Evolutionary conservation across 208 protist genomes (phyloP).

Genomic region (Acanthamoeba rhysodes): DNA sequence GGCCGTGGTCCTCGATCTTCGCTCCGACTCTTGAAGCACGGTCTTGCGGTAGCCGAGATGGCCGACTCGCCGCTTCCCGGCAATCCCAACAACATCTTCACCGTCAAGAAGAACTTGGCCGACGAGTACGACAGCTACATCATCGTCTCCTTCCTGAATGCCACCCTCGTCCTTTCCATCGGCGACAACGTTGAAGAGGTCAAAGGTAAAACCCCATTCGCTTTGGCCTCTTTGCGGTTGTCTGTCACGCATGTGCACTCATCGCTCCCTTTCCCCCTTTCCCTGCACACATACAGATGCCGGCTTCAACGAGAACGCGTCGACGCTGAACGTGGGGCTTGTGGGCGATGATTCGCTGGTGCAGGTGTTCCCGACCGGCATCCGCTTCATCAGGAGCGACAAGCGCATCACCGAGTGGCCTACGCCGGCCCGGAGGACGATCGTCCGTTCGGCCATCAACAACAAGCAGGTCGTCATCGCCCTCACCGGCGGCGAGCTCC

Average conservation of each 20-base stretch:
- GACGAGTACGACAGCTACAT: constrained; percentile 93
- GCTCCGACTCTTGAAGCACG: constrained; percentile 93
- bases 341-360: constrained; percentile 90
- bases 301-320: constrained; percentile 87
- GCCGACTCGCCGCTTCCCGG: constrained; percentile 90
- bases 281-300: constrained; percentile 79
- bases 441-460: constrained; percentile 88
- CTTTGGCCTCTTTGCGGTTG: background rate
- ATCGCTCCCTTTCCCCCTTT: background rate
- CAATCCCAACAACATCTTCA: constrained; percentile 88
- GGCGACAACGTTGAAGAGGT: constrained; percentile 94
- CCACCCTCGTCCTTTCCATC: constrained; percentile 93
- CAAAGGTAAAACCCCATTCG: background rate
- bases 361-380: constrained; percentile 91
- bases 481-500: constrained; percentile 91
- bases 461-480: constrained; percentile 90
- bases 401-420: constrained; percentile 92
- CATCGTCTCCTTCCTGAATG: constrained; percentile 93
- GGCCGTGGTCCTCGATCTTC: constrained; percentile 89
- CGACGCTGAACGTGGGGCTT: constrained; percentile 85
- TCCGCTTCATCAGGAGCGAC: constrained; percentile 91
- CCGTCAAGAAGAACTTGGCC: constrained; percentile 77
- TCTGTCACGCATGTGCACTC: background rate
- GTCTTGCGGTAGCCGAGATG: constrained; percentile 90
- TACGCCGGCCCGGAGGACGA: constrained; percentile 83